Conservation (phyloP, 352 stramenopile genomes). For the Pythium dissotocum region DNA sequence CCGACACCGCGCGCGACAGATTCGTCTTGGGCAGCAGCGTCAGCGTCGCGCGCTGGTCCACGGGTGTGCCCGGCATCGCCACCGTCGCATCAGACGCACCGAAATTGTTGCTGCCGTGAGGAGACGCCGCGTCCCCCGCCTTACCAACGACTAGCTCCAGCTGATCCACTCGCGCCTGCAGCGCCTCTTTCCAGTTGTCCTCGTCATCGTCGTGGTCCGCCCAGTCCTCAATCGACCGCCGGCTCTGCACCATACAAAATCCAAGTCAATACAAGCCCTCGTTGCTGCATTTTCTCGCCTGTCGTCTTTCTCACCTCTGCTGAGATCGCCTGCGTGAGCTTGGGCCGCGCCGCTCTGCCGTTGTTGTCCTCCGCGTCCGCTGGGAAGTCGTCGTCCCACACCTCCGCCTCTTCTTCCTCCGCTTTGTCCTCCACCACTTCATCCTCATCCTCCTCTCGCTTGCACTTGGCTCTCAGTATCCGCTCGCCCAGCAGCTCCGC, state of each 20-base stretch:
- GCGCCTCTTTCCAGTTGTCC: conserved; percentile 74
- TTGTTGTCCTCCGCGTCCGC: conserved; percentile 15
- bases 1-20: conserved; percentile 24
- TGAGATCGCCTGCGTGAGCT: conserved; percentile 5
- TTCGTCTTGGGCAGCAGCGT: conserved; percentile 32
- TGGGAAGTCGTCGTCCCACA: conserved; percentile 54
- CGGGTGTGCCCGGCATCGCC: conserved; percentile 18
- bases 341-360: not conserved
- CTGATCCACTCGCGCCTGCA: conserved; percentile 78
- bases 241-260: conserved; percentile 27
- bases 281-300: too few species aligned
- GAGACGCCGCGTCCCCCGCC: conserved; percentile 13
- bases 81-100: not conserved
- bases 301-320: conserved; percentile 7
- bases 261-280: not conserved
- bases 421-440: conserved; percentile 10
- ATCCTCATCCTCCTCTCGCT: not conserved
- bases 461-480: not conserved
- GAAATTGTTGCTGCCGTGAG: conserved; percentile 5
- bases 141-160: conserved; percentile 62
- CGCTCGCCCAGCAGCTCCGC: conserved; percentile 1
- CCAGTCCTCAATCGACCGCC: conserved; percentile 73
- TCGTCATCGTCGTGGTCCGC: conserved; percentile 79
- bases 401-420: conserved; percentile 47
- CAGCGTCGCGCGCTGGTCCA: conserved; percentile 32